A percentile compares a stretch with the other conserved stretches of the same genome.
Conservation (phyloP, 1,139 yeast genomes). For the Schwanniomyces etchellsii region DNA sequence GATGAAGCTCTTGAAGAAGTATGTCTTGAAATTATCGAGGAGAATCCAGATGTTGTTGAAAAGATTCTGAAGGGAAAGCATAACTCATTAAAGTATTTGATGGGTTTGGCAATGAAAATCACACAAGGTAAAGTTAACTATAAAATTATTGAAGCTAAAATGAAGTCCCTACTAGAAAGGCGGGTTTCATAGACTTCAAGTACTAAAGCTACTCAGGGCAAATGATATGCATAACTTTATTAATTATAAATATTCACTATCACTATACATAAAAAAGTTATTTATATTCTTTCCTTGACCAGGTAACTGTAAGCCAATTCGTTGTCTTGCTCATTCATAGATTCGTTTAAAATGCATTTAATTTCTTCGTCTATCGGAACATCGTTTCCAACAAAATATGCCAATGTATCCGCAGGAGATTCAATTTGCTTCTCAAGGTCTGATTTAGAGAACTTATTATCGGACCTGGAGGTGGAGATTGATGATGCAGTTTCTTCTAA, state of each 20-base stretch:
- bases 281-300: conserved; percentile 7
- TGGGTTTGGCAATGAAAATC: conserved; percentile 81
- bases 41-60: conserved; percentile 52
- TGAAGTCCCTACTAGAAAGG: conserved; percentile 27
- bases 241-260: too few species aligned
- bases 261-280: too few species aligned
- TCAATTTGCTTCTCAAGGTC: conserved; percentile 6
- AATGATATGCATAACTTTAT: too few species aligned
- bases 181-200: too few species aligned
- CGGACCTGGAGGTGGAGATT: conserved; percentile 1
- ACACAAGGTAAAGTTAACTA: conserved; percentile 66
- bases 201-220: conserved; percentile 1
- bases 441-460: conserved; percentile 2
- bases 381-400: conserved; percentile 2
- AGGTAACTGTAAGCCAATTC: conserved; percentile 11
- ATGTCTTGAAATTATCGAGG: conserved; percentile 47
- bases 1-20: conserved; percentile 43
- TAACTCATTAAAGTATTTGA: conserved; percentile 63
- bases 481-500: conserved; percentile 5
- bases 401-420: conserved; percentile 2
- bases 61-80: conserved; percentile 56
- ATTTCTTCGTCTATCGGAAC: conserved; percentile 3
- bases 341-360: conserved; percentile 5
- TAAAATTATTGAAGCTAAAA: conserved; percentile 36
- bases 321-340: conserved; percentile 4